Evolutionary conservation across 2,329 filamentous ascomycete species (phyloP).

Genomic region (Paraphoma chrysanthemicola): DNA sequence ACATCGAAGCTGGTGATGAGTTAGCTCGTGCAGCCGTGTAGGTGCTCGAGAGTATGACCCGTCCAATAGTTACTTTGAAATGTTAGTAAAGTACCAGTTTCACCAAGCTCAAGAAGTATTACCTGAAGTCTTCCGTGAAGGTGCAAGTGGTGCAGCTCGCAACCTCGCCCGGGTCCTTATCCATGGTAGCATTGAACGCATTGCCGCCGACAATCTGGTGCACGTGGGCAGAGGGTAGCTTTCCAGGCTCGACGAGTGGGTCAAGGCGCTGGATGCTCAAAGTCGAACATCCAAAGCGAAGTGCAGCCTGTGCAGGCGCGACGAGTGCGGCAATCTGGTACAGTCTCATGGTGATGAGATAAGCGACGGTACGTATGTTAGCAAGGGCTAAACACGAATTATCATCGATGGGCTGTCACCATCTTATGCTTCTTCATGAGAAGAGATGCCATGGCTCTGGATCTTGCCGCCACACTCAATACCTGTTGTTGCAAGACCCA

Average conservation of each 20-base stretch:
- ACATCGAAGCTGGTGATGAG: slow-evolving; percentile 20
- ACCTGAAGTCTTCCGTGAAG: slow-evolving; percentile 35
- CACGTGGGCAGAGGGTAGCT: slow-evolving; percentile 28
- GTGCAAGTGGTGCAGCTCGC: slow-evolving; percentile 23
- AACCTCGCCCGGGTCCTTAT: slow-evolving; percentile 14
- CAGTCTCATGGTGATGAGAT: slow-evolving; percentile 10
- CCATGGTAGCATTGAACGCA: slow-evolving; percentile 26
- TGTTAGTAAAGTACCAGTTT: neutral
- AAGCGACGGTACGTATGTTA: neutral
- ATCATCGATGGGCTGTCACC: neutral
- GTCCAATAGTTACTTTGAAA: slow-evolving; percentile 26
- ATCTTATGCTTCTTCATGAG: neutral
- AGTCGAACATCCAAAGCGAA: slow-evolving; percentile 29
- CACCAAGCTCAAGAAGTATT: neutral
- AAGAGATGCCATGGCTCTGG: neutral
- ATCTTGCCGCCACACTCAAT: neutral
- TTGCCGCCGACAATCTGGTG: slow-evolving; percentile 30
- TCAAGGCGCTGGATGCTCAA: slow-evolving; percentile 29
- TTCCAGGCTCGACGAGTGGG: slow-evolving; percentile 34
- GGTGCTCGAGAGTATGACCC: too few relatives aligned
- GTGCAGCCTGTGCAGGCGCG: slow-evolving; percentile 17
- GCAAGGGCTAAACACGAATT: neutral
- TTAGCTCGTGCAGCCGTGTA: too few relatives aligned
- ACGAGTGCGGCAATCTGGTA: slow-evolving; percentile 9
- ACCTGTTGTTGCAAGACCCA: neutral